Base-by-base conservation (phyloP, 331 rosid genomes). In the Malus hybrid region DNA sequence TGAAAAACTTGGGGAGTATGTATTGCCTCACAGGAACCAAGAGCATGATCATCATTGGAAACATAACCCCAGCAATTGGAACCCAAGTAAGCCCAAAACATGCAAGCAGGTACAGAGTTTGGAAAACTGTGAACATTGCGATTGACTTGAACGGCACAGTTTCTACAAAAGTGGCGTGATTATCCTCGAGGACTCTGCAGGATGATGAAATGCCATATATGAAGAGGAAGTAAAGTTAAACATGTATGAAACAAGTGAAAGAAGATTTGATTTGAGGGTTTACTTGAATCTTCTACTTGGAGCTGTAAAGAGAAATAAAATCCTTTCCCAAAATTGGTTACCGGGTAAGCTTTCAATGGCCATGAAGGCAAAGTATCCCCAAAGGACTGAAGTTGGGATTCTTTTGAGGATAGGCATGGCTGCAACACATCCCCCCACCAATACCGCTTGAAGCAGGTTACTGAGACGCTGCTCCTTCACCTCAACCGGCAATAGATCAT, bases 301-400 rank as follows among this genome's bases (percentile, higher is more conserved):
- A 28, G 97, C 97, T 12, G 99, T 95, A 82, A 92, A 95, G 80
- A 95, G 96, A 78, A 95, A 77, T 10, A 92, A 73, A 78, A 95
- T 95, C 81, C 99, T 89, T 80, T 95, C 99, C 99, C 99, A 95
- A 81, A 92, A 95, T 74, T 95, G 99, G 74, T 95, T 95, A 66
- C 99, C 99, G 0, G 99, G 99, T 78, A 95, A 86, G 83, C 97
- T 95, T 79, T 95, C 99, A 44, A 95, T 95, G 5, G 99, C 99
- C 99, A 95, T 95, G 84, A 86, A 95, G 55, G 99, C 24, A 24
- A 24, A 24, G 24, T 24, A 24, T 24, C 24, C 24, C 24, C 24
- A 24, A 24, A 24, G 24, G 24, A 24, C 24, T 24, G 24, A 24
- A 24, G 24, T 24, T 24, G 24, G 24, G 24, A 24, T 24, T 24